These are phyloP conservation scores for Fusarium cyanostomum DNA, from an alignment of 2,329 filamentous ascomycete species.

Conservation along the genomic window DNA sequence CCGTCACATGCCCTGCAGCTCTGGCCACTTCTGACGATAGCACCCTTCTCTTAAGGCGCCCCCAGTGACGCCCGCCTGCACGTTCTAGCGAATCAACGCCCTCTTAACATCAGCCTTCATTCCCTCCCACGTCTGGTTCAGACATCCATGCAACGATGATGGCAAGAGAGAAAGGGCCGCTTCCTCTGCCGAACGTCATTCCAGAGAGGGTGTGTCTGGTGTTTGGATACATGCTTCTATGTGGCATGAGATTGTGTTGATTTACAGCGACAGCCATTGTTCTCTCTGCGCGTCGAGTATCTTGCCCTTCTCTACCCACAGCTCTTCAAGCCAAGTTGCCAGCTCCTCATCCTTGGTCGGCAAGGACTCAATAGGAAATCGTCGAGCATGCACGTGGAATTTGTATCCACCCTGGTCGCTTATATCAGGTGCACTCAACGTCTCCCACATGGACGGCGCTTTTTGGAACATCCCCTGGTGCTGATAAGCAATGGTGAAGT, in stretches of 20 bases:
- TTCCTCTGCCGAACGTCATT: neutral
- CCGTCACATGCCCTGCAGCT: conserved; percentile 25
- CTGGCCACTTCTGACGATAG: conserved; percentile 17
- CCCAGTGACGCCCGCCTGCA: conserved; percentile 18
- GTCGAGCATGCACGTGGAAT: conserved; percentile 61
- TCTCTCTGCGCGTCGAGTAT: conserved; percentile 54
- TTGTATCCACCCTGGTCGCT: conserved; percentile 53
- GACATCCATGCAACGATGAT: conserved; percentile 8
- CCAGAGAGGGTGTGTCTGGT: neutral
- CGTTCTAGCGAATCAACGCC: conserved; percentile 12
- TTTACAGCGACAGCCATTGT: conserved; percentile 20
- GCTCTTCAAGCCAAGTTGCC: conserved; percentile 61
- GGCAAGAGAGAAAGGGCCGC: conserved; percentile 1
- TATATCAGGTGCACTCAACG: conserved; percentile 53
- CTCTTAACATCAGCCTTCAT: conserved; percentile 10
- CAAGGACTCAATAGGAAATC: conserved; percentile 59
- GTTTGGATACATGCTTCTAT: neutral
- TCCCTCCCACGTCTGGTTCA: conserved; percentile 9
- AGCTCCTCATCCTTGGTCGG: conserved; percentile 59
- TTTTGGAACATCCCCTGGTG: conserved; percentile 54
- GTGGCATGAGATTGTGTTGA: neutral
- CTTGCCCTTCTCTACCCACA: conserved; percentile 63
- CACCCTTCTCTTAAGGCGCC: conserved; percentile 16
- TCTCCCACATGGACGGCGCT: conserved; percentile 64
- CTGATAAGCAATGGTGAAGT: conserved; percentile 65